phyloP scores from a whole-genome alignment of 345 rosid species.

The Salix udensis region DNA sequence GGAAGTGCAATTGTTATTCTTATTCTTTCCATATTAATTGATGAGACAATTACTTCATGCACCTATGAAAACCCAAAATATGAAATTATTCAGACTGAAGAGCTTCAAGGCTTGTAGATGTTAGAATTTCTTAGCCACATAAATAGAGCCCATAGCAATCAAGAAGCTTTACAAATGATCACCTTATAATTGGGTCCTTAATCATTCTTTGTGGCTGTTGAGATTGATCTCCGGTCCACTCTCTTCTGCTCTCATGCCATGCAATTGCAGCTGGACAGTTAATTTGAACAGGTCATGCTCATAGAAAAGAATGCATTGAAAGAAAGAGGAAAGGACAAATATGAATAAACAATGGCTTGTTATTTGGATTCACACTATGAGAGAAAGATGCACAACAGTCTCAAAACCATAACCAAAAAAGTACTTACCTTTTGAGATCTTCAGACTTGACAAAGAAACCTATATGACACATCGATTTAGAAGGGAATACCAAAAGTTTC shows the following conservation, averaged over 20 bases:
- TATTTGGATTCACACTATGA: background rate
- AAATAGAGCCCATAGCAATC: background rate
- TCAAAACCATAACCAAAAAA: background rate
- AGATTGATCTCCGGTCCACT: conserved; percentile 71
- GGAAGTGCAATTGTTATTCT: background rate
- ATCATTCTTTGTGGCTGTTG: conserved; percentile 29
- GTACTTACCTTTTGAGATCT: background rate
- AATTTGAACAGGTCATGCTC: conserved; percentile 17
- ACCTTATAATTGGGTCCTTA: conserved; percentile 83
- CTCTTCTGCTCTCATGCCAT: conserved; percentile 75
- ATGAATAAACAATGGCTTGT: background rate
- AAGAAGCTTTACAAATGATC: conserved; percentile 8
- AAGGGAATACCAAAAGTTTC: background rate
- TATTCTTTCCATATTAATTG: background rate
- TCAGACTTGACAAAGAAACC: background rate
- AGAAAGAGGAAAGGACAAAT: background rate
- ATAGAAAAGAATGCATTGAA: background rate
- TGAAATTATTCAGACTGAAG: background rate
- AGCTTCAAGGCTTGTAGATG: background rate
- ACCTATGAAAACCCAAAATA: background rate
- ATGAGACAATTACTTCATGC: background rate
- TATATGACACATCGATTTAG: background rate
- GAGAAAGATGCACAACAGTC: background rate
- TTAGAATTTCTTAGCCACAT: background rate
- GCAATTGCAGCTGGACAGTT: conserved; percentile 50